These are phyloP conservation scores for Globisporangium spiculum DNA, from an alignment of 352 stramenopile species.

Conservation along the genomic window DNA sequence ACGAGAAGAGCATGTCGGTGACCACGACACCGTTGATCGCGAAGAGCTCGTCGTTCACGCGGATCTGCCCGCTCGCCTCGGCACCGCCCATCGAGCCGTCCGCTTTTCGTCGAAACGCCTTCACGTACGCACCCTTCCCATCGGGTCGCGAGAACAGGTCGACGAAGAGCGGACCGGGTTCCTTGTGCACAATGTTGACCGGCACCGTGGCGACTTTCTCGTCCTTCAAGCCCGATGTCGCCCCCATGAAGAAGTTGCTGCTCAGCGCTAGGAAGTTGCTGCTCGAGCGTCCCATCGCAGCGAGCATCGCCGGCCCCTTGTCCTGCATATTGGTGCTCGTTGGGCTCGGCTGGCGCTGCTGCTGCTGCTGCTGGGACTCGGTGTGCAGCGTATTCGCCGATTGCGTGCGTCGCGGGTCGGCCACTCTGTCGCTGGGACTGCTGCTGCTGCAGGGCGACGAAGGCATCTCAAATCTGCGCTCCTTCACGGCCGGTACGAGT, in stretches of 20 bases:
- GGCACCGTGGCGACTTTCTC: conserved; percentile 23
- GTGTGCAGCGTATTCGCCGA: conserved; percentile 39
- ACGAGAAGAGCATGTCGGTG: conserved; percentile 50
- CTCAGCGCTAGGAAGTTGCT: conserved; percentile 43
- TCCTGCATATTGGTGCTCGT: not conserved
- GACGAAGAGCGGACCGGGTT: conserved; percentile 53
- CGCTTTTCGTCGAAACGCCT: conserved; percentile 60
- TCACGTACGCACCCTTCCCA: conserved; percentile 68
- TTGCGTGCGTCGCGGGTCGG: conserved; percentile 49
- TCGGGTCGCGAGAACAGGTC: conserved; percentile 75
- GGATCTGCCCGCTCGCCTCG: conserved; percentile 54
- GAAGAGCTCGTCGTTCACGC: conserved; percentile 63
- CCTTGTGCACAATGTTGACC: conserved; percentile 51
- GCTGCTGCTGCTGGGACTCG: conserved; percentile 14
- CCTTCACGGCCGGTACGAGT: not conserved
- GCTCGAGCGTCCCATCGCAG: conserved; percentile 24
- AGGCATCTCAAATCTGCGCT: not conserved
- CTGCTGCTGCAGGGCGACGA: conserved; percentile 1
- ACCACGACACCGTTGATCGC: conserved; percentile 62
- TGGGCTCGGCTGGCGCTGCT: not conserved
- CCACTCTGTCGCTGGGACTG: conserved; percentile 12
- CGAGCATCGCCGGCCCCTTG: conserved; percentile 26
- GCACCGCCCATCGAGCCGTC: conserved; percentile 53
- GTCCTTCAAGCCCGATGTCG: conserved; percentile 16
- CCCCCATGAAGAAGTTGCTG: conserved; percentile 27